A percentile compares a stretch with the other conserved stretches of the same genome.
Conservation (phyloP, 192 early-diverging fungal species). For the Obelidium mucronatum region DNA sequence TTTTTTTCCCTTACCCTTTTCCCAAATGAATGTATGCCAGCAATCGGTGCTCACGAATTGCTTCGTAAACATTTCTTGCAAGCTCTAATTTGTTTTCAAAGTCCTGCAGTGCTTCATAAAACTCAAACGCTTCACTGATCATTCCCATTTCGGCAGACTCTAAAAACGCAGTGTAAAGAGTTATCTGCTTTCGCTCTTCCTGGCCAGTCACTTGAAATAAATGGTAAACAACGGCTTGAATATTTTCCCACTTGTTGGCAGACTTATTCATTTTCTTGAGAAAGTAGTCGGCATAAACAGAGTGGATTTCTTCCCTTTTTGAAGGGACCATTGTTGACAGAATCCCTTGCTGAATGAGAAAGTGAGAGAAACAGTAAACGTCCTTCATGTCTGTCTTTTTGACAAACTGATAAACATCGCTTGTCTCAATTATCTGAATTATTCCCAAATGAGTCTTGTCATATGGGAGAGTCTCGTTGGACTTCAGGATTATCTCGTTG, state of each 20-base stretch:
- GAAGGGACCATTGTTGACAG: constrained; percentile 34
- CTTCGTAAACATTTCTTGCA: constrained; percentile 28
- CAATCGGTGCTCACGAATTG: constrained; percentile 22
- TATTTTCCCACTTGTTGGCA: constrained; percentile 25
- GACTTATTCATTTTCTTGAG: constrained; percentile 16
- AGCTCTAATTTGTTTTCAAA: constrained; percentile 11
- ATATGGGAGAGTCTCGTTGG: constrained; percentile 7
- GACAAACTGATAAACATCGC: constrained; percentile 31
- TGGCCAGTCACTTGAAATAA: constrained; percentile 31
- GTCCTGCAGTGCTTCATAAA: constrained; percentile 26
- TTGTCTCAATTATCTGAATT: not conserved
- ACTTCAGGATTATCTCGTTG: constrained; percentile 23
- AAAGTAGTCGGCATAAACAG: constrained; percentile 35
- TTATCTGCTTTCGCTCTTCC: constrained; percentile 31
- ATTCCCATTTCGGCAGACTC: constrained; percentile 31
- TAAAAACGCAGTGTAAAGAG: constrained; percentile 31
- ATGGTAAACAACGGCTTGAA: constrained; percentile 26
- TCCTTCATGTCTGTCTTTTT: constrained; percentile 9
- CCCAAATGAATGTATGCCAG: constrained; percentile 25
- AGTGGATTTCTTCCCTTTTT: constrained; percentile 36
- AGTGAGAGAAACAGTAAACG: constrained; percentile 31
- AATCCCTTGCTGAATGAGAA: constrained; percentile 40
- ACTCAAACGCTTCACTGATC: constrained; percentile 28
- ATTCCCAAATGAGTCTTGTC: constrained; percentile 9
- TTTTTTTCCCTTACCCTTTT: constrained; percentile 26